A percentile compares a stretch with the other conserved stretches of the same genome.
phyloP scores from a whole-genome alignment of 2,329 filamentous ascomycete species.

The Colletotrichum somersetense region DNA sequence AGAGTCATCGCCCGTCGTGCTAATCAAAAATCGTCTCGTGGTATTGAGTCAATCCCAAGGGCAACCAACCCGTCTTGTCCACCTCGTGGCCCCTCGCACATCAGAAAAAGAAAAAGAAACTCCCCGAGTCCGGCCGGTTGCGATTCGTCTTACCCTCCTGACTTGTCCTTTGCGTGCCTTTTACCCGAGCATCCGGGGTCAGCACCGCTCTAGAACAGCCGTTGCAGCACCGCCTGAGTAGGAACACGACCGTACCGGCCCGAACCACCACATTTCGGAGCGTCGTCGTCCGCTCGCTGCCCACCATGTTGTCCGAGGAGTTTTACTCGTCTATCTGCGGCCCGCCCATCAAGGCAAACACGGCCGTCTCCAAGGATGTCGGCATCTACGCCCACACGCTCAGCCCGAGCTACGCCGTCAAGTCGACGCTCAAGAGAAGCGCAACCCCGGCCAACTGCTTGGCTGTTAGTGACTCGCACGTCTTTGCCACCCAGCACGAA shows the following conservation, averaged over 20 bases:
- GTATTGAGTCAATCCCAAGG: slow-evolving; percentile 11
- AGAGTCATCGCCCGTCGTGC: background rate
- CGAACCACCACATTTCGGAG: slow-evolving; percentile 12
- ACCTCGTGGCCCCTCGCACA: slow-evolving; percentile 9
- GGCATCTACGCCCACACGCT: slow-evolving; percentile 89
- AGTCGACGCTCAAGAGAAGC: slow-evolving; percentile 91
- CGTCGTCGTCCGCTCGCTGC: background rate
- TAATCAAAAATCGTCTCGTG: slow-evolving; percentile 15
- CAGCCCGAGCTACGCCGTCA: slow-evolving; percentile 81
- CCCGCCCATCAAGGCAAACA: slow-evolving; percentile 70
- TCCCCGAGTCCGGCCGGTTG: slow-evolving; percentile 9
- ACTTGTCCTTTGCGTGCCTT: slow-evolving; percentile 24
- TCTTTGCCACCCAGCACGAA: slow-evolving; percentile 91
- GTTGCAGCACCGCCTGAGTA: slow-evolving; percentile 13
- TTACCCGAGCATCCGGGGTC: slow-evolving; percentile 12
- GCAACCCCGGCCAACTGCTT: slow-evolving; percentile 83
- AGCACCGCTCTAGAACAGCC: slow-evolving; percentile 25
- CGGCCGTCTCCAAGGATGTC: slow-evolving; percentile 79
- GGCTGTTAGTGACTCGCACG: slow-evolving; percentile 82
- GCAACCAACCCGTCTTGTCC: slow-evolving; percentile 13
- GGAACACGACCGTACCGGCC: slow-evolving; percentile 8
- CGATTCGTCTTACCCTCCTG: slow-evolving; percentile 8
- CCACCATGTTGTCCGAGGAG: slow-evolving; percentile 69
- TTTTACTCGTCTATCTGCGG: slow-evolving; percentile 71
- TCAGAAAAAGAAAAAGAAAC: background rate